Base-by-base conservation (phyloP, 768 basidiomycete genomes). In the Tulasnella sp. region DNA sequence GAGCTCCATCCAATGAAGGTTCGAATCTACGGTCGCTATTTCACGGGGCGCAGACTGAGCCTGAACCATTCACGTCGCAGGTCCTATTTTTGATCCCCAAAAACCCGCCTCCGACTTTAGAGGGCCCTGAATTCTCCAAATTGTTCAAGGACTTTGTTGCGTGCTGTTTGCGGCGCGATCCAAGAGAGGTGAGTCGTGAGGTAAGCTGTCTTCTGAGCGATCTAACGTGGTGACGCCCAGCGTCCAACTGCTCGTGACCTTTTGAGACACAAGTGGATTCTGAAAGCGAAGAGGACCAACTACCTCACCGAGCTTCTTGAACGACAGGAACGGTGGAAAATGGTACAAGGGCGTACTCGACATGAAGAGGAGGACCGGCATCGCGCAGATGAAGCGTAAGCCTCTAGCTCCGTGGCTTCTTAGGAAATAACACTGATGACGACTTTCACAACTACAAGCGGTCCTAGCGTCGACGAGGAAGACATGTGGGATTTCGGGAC, bases 1-100 rank as follows among this genome's bases (percentile, higher is more conserved):
- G 97, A 99, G 83, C 87, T 99, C 64, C 98, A 99, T 87, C 98
- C 98, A 7, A 99, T 99, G 98, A 99, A 99, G 90, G 97, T 95
- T 79, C 73, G 90, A 83, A 8, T 44, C 9, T 12, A 4, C 72
- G 8, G 28, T 78, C 20, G 40, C 80, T 40, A 9, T 24, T 73
- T 7, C 18, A 12, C 41, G n/a, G 20, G 8, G 22, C 22, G 28
- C 22, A 44, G 11, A 60, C 9, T 40, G 64, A 31, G 14, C 14
- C 64, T 69, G 28, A 28, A 46, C 54, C n/a, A 9, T 64, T 48
- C 72, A 18, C 40, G 41, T 24, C 44, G 40, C 83, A 97, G 96
- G 96, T 98, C 46, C 89, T 99, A 18, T 99, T 99, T 89, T 89
- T 99, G 78, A 99, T 99, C 80, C 98, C 98, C 22, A 98, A 98